These are phyloP conservation scores for Diaporthe destruens DNA, from an alignment of 2,329 filamentous ascomycete species.

Conservation along the genomic window DNA sequence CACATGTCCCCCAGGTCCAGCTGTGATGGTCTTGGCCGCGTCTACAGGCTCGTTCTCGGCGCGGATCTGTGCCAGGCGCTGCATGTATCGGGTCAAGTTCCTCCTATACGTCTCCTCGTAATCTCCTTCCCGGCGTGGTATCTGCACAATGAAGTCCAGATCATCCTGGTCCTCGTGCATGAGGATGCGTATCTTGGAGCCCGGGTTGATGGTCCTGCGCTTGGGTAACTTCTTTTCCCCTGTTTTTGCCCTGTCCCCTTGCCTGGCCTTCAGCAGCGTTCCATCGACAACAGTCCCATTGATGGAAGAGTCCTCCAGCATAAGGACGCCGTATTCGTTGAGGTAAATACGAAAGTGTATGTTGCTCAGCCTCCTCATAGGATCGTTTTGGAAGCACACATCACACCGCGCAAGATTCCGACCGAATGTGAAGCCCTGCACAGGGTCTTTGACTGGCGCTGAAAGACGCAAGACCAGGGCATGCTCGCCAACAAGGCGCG, in stretches of 20 bases:
- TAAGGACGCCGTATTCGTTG: slow-evolving; percentile 86
- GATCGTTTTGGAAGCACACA: slow-evolving; percentile 74
- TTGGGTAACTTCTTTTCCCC: slow-evolving; percentile 18
- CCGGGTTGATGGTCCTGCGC: slow-evolving; percentile 75
- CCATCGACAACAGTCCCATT: slow-evolving; percentile 93
- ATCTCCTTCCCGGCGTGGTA: slow-evolving; percentile 79
- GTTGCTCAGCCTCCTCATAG: slow-evolving; percentile 84
- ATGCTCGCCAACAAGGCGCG: slow-evolving; percentile 65
- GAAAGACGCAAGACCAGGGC: slow-evolving; percentile 88
- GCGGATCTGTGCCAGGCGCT: slow-evolving; percentile 50
- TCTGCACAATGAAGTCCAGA: slow-evolving; percentile 85
- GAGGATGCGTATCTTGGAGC: slow-evolving; percentile 79
- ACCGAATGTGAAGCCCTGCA: slow-evolving; percentile 86
- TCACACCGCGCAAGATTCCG: slow-evolving; percentile 81
- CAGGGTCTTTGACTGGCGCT: slow-evolving; percentile 75
- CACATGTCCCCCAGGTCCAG: slow-evolving; percentile 63
- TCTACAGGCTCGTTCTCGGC: slow-evolving; percentile 43
- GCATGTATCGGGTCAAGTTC: slow-evolving; percentile 78
- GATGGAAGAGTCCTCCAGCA: slow-evolving; percentile 95
- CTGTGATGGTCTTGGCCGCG: slow-evolving; percentile 60
- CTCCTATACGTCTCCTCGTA: slow-evolving; percentile 74
- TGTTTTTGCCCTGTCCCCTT: slow-evolving; percentile 53
- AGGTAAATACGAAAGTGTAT: slow-evolving; percentile 95
- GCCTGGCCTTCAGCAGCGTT: slow-evolving; percentile 66
- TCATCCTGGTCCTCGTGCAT: slow-evolving; percentile 67